Evolutionary conservation across 176 grass and related monocot species (phyloP).

Genomic region (Ananas comosus): DNA sequence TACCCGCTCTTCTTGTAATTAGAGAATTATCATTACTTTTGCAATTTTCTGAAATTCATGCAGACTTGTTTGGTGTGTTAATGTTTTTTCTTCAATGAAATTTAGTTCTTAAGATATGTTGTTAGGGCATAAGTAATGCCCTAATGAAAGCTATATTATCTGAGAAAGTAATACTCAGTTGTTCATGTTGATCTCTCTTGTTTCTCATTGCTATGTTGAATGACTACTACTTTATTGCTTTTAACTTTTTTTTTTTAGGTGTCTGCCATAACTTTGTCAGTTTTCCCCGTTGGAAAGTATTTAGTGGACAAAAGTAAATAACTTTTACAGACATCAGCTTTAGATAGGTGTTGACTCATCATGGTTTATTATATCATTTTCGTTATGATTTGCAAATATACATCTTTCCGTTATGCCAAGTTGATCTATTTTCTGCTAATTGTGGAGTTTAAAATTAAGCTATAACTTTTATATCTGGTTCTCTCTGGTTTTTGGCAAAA

Average conservation of each 20-base stretch:
- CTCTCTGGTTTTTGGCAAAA: too few species aligned
- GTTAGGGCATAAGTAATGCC: not conserved
- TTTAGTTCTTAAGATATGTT: not conserved
- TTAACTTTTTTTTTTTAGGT: not conserved
- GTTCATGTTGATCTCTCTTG: not conserved
- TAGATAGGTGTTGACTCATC: too few species aligned
- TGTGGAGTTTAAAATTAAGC: too few species aligned
- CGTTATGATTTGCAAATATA: too few species aligned
- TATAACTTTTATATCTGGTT: too few species aligned
- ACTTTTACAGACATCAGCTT: not conserved
- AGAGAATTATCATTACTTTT: too few species aligned
- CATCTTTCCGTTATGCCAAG: too few species aligned
- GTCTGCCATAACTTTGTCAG: not conserved
- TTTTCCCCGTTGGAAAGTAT: not conserved
- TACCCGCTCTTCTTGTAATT: too few species aligned
- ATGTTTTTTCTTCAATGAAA: not conserved
- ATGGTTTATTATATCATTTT: too few species aligned
- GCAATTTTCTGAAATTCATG: too few species aligned
- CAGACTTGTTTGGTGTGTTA: not conserved
- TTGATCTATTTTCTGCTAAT: too few species aligned
- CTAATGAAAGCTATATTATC: not conserved
- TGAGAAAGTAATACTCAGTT: not conserved
- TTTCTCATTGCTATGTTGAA: not conserved
- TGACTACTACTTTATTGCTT: not conserved
- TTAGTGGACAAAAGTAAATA: not conserved